Evolutionary conservation across 208 protist species (phyloP).

Genomic region (Leishmania guyanensis): DNA sequence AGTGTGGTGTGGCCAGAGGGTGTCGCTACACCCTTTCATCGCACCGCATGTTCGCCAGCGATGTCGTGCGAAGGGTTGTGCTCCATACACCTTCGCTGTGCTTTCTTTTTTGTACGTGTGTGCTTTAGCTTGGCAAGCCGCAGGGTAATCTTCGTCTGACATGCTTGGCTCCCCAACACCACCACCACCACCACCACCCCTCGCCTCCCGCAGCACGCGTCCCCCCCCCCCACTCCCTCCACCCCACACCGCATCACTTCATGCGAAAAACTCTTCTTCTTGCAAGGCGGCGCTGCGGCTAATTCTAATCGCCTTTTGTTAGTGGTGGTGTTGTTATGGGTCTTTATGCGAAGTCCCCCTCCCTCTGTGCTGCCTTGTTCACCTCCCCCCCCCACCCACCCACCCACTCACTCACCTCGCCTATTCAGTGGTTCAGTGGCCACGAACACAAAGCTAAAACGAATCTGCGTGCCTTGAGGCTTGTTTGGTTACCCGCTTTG

Average conservation of each 20-base stretch:
- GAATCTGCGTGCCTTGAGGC: neutral
- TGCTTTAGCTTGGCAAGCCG: neutral
- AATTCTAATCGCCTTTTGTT: neutral
- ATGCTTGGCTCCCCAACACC: neutral
- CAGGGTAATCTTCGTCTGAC: neutral
- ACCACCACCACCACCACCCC: no score
- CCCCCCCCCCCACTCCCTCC: neutral
- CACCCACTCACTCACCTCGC: neutral
- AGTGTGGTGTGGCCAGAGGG: no score
- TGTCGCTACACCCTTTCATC: no score
- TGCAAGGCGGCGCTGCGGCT: neutral
- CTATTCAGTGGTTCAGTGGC: neutral
- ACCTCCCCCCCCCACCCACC: neutral
- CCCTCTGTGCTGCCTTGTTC: neutral
- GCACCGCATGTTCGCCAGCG: neutral
- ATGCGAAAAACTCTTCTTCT: neutral
- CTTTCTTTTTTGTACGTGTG: no score
- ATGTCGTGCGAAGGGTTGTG: neutral
- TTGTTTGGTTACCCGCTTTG: neutral
- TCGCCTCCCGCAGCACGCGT: neutral
- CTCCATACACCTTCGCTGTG: no score
- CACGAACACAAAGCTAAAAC: neutral
- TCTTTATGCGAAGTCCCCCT: neutral
- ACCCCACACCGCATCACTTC: neutral
- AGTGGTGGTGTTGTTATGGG: neutral